phyloP scores from a whole-genome alignment of 495 filamentous ascomycete species.

The Tuber calosporum region DNA sequence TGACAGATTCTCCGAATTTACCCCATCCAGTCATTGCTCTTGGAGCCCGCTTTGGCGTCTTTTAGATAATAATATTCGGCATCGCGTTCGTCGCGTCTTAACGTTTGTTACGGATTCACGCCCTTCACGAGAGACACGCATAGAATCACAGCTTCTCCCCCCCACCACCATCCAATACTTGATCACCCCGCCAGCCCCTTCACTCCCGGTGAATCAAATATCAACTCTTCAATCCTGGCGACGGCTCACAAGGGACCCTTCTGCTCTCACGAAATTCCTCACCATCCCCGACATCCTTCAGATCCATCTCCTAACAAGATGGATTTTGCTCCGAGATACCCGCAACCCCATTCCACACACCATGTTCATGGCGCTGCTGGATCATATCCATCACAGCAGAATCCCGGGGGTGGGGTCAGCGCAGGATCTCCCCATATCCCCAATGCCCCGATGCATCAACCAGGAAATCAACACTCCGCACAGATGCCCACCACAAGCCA shows the following conservation, averaged over 20 bases:
- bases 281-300: slow-evolving; percentile 21
- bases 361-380: slow-evolving; percentile 34
- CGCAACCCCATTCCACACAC: slow-evolving; percentile 34
- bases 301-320: not conserved
- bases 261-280: slow-evolving; percentile 20
- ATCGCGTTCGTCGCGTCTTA: slow-evolving; percentile 39
- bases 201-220: slow-evolving; percentile 26
- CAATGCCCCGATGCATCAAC: slow-evolving; percentile 37
- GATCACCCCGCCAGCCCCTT: slow-evolving; percentile 22
- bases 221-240: slow-evolving; percentile 26
- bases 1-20: slow-evolving; percentile 42
- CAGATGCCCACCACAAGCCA: slow-evolving; percentile 27
- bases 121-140: slow-evolving; percentile 33
- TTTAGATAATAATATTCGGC: slow-evolving; percentile 39
- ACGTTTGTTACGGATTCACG: slow-evolving; percentile 38
- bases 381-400: slow-evolving; percentile 37
- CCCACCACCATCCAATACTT: slow-evolving; percentile 16
- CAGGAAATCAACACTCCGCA: slow-evolving; percentile 38
- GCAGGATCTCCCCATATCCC: slow-evolving; percentile 40
- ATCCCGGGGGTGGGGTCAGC: slow-evolving; percentile 33
- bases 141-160: slow-evolving; percentile 25
- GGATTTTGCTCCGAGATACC: slow-evolving; percentile 29
- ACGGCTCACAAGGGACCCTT: slow-evolving; percentile 21
- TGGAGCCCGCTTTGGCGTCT: slow-evolving; percentile 31
- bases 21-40: slow-evolving; percentile 39